phyloP scores from a whole-genome alignment of 1,284 basidiomycete species.

The Boletus smithii region DNA sequence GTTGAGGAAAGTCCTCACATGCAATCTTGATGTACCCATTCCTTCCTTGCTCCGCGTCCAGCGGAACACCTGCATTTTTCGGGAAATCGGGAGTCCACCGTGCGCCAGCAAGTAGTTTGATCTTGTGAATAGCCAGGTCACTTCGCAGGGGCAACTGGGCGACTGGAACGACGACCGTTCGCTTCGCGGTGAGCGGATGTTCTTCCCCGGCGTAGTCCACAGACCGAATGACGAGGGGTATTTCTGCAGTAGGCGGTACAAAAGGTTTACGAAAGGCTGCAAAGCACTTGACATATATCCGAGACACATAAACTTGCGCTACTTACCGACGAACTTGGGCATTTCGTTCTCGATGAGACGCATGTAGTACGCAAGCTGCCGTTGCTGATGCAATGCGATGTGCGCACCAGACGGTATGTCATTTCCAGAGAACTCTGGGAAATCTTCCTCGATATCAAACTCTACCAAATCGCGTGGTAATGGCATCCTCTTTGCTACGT shows the following conservation, averaged over 20 bases:
- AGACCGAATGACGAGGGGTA: conserved; percentile 68
- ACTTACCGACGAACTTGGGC: conserved; percentile 76
- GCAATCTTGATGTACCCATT: conserved; percentile 84
- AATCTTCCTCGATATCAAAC: conserved; percentile 31
- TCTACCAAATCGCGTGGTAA: conserved; percentile 30
- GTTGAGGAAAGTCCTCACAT: conserved; percentile 76
- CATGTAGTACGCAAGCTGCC: conserved; percentile 69
- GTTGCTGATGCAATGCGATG: conserved; percentile 64
- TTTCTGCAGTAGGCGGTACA: conserved; percentile 54
- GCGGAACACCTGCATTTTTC: conserved; percentile 53
- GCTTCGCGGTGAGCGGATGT: conserved; percentile 69
- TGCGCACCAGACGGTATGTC: conserved; percentile 70
- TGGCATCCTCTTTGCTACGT: conserved; percentile 31
- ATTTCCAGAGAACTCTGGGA: conserved; percentile 44
- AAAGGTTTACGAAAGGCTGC: conserved; percentile 77
- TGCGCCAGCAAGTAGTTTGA: conserved; percentile 79
- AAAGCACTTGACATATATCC: conserved; percentile 13
- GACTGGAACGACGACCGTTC: conserved; percentile 69
- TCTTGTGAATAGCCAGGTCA: conserved; percentile 65
- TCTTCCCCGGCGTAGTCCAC: conserved; percentile 74
- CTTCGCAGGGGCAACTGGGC: conserved; percentile 63
- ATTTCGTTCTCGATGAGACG: conserved; percentile 83
- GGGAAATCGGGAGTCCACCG: conserved; percentile 78
- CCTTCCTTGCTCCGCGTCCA: conserved; percentile 44
- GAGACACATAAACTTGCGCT: background rate